Evolutionary conservation across 495 filamentous ascomycete species (phyloP).

Genomic region (Lasiosphaeria miniovina): DNA sequence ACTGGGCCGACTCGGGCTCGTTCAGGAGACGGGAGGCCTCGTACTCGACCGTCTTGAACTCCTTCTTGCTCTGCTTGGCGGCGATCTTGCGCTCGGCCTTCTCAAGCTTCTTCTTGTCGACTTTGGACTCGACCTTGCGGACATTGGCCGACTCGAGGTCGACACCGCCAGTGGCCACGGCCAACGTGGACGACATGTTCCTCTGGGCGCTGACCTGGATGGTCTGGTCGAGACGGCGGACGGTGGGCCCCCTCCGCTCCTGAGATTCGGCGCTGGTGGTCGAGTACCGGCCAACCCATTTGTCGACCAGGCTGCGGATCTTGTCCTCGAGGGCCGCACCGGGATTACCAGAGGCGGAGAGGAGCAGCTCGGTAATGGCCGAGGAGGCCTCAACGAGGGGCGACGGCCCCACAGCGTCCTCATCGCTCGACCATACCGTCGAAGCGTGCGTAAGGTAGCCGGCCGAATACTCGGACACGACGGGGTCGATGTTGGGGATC

Average conservation of each 20-base stretch:
- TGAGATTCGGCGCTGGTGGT: constrained; percentile 64
- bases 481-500: constrained; percentile 84
- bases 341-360: constrained; percentile 84
- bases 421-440: constrained; percentile 73
- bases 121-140: constrained; percentile 92
- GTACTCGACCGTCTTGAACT: constrained; percentile 96
- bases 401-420: constrained; percentile 62
- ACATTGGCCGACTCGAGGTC: constrained; percentile 91
- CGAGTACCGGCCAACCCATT: constrained; percentile 79
- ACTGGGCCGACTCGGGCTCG: constrained; percentile 77
- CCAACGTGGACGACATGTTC: constrained; percentile 93
- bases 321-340: constrained; percentile 65
- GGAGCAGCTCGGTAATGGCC: constrained; percentile 76
- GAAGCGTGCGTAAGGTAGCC: constrained; percentile 94
- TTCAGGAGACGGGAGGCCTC: constrained; percentile 90
- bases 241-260: constrained; percentile 62
- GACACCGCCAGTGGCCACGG: constrained; percentile 76
- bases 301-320: constrained; percentile 81
- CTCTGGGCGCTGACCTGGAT: constrained; percentile 92
- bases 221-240: constrained; percentile 86
- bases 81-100: constrained; percentile 98
- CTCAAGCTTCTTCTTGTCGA: constrained; percentile 98
- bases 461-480: constrained; percentile 89
- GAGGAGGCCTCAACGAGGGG: constrained; percentile 81
- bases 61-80: constrained; percentile 97